phyloP scores from a whole-genome alignment of 768 basidiomycete species.

The Lactarius hatsudake region DNA sequence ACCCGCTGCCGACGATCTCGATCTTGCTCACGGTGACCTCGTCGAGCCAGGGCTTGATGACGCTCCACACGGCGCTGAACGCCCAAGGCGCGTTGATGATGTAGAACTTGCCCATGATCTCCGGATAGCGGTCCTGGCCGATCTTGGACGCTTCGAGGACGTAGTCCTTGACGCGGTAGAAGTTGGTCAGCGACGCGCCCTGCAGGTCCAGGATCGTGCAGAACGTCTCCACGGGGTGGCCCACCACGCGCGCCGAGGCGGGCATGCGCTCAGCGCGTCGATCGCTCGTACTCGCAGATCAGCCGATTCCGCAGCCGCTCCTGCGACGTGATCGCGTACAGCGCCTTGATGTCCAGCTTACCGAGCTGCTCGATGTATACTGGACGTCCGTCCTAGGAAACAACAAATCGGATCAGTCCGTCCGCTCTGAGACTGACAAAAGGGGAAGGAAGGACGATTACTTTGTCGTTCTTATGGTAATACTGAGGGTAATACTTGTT shows the following conservation, averaged over 20 bases:
- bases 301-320: slow-evolving; percentile 88
- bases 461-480: slow-evolving; percentile 96
- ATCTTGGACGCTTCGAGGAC: slow-evolving; percentile 71
- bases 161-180: slow-evolving; percentile 92
- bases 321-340: slow-evolving; percentile 78
- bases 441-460: slow-evolving; percentile 34
- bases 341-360: slow-evolving; percentile 78
- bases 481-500: slow-evolving; percentile 94
- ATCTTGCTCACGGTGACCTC: slow-evolving; percentile 95
- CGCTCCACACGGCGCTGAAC: slow-evolving; percentile 83
- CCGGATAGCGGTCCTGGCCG: slow-evolving; percentile 90
- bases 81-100: slow-evolving; percentile 97
- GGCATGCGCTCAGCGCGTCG: slow-evolving; percentile 76
- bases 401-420: background rate
- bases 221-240: slow-evolving; percentile 91
- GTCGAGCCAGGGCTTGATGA: slow-evolving; percentile 94
- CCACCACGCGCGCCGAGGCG: slow-evolving; percentile 64
- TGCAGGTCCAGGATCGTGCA: slow-evolving; percentile 96
- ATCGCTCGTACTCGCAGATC: slow-evolving; percentile 92
- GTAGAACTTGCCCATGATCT: slow-evolving; percentile 97
- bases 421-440: background rate
- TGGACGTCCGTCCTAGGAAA: slow-evolving; percentile 81
- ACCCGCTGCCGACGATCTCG: slow-evolving; percentile 74
- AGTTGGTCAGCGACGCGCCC: slow-evolving; percentile 65
- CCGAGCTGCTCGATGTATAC: slow-evolving; percentile 94